phyloP scores from a whole-genome alignment of 129 eudicot species.

The Escallonia herrerae region DNA sequence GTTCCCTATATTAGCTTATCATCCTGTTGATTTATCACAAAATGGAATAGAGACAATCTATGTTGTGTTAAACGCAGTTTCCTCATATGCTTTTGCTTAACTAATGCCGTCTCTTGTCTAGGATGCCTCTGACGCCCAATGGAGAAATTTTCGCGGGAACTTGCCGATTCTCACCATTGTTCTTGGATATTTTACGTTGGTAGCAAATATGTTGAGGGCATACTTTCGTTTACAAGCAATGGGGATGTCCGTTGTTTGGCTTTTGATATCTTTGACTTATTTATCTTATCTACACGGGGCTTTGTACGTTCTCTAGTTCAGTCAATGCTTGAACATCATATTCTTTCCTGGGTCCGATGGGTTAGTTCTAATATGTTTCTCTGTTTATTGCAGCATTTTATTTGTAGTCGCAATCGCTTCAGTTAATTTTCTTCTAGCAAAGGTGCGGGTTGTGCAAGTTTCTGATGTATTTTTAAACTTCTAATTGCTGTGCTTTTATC shows the following conservation, averaged over 20 bases:
- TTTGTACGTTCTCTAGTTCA: slow-evolving; percentile 46
- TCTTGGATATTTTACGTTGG: slow-evolving; percentile 58
- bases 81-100: too few relatives aligned
- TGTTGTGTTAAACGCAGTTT: too few relatives aligned
- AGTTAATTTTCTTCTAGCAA: slow-evolving; percentile 74
- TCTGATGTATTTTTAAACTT: background rate
- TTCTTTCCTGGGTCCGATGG: slow-evolving; percentile 2
- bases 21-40: background rate
- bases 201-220: slow-evolving; percentile 46
- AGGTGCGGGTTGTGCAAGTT: slow-evolving; percentile 34
- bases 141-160: slow-evolving; percentile 89
- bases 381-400: slow-evolving; percentile 46
- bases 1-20: background rate
- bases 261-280: slow-evolving; percentile 68
- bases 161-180: slow-evolving; percentile 64
- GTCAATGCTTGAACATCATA: slow-evolving; percentile 1
- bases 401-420: slow-evolving; percentile 68
- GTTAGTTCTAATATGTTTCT: slow-evolving; percentile 22
- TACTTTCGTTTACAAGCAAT: slow-evolving; percentile 43
- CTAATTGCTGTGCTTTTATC: background rate
- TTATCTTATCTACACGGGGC: slow-evolving; percentile 84
- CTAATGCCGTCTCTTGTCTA: slow-evolving; percentile 3
- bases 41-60: background rate
- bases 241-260: slow-evolving; percentile 90
- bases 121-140: slow-evolving; percentile 94